Conservation (phyloP, 495 filamentous ascomycete species). For the Trichoderma orchidacearum region DNA sequence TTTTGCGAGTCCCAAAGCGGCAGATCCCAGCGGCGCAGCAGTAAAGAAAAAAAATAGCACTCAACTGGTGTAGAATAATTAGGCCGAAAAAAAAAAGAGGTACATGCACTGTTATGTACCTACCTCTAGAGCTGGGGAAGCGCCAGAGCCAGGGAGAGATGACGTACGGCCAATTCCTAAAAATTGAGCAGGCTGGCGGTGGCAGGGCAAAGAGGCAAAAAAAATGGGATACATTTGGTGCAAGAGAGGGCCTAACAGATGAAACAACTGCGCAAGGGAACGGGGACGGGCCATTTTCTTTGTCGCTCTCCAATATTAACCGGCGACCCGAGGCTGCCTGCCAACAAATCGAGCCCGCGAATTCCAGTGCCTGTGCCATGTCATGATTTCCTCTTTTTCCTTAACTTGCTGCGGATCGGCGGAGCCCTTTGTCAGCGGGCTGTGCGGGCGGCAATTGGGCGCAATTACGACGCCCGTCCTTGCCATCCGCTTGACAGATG, state of each 20-base stretch:
- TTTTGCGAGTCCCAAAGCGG: background rate
- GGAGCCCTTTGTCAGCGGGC: slow-evolving; percentile 1
- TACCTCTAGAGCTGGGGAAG: too few species aligned
- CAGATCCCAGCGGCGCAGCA: background rate
- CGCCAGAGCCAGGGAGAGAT: background rate
- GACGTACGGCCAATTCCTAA: background rate
- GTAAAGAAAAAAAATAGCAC: background rate
- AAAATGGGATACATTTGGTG: too few species aligned
- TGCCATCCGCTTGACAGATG: background rate
- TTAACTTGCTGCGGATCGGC: background rate
- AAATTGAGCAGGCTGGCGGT: background rate
- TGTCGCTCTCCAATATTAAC: background rate
- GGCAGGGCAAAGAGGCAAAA: too few species aligned
- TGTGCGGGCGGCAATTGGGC: background rate
- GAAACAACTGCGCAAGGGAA: too few species aligned
- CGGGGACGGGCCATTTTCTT: too few species aligned
- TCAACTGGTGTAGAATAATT: background rate
- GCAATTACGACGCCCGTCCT: background rate
- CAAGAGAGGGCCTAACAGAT: too few species aligned
- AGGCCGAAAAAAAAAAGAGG: background rate
- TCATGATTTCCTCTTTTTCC: too few species aligned
- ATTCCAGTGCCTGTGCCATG: too few species aligned
- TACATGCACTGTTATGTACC: background rate
- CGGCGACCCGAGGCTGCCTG: background rate
- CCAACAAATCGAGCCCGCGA: too few species aligned